These are phyloP conservation scores for Hypoxylon sp. DNA, from an alignment of 2,329 filamentous ascomycete genomes.

Conservation along the genomic window DNA sequence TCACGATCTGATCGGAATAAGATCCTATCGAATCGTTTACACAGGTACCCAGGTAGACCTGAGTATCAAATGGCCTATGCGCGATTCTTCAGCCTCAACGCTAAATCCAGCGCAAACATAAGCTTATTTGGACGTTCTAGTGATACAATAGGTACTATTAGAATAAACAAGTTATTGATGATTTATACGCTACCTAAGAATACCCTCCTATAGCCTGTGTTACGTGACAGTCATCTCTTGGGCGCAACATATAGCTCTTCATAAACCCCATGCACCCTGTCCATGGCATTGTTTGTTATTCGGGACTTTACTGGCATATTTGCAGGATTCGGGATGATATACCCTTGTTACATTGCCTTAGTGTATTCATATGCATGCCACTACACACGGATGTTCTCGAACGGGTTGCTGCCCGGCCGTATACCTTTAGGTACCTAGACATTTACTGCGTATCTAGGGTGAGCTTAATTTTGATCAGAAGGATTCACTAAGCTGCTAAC, in stretches of 20 bases:
- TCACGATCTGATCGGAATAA: slow-evolving; percentile 2
- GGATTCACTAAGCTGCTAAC: background rate
- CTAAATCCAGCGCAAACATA: background rate
- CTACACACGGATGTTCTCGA: background rate
- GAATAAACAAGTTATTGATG: background rate
- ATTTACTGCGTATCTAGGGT: background rate
- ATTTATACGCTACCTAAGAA: background rate
- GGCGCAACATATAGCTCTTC: background rate
- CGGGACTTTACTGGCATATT: background rate
- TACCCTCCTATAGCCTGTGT: background rate
- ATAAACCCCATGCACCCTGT: background rate
- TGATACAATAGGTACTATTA: background rate
- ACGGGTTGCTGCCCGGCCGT: background rate
- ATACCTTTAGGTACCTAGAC: too few relatives aligned
- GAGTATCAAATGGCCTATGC: slow-evolving; percentile 1
- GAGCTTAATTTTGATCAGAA: slow-evolving; percentile 7
- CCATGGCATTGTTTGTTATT: background rate
- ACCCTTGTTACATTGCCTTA: background rate
- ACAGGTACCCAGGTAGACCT: background rate
- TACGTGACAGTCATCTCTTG: background rate
- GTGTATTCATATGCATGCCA: background rate
- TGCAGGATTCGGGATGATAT: background rate
- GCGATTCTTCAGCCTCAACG: slow-evolving; percentile 15
- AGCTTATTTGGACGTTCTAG: slow-evolving; percentile 16
- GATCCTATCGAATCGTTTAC: background rate